phyloP scores from a whole-genome alignment of 345 rosid species.

The Eucalyptus decipiens region DNA sequence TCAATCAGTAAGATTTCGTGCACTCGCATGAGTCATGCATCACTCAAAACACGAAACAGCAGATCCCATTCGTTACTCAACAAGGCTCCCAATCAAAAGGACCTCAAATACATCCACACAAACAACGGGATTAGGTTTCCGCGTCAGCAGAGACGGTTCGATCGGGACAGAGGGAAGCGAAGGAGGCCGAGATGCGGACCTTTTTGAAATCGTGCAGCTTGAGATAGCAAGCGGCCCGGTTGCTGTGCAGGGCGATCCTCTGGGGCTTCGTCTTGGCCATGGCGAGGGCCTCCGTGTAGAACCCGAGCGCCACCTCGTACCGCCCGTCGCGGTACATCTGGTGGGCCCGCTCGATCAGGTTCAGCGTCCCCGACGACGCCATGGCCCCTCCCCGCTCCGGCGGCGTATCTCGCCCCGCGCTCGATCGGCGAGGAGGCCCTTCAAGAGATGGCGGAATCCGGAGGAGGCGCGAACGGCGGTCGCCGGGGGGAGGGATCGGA shows the following conservation, averaged over 20 bases:
- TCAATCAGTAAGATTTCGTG: neutral
- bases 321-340: constrained; percentile 73
- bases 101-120: neutral
- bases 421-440: neutral
- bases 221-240: constrained; percentile 87
- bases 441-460: neutral
- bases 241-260: constrained; percentile 88
- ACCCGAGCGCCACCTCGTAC: constrained; percentile 55
- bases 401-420: neutral
- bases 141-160: neutral
- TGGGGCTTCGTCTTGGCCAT: constrained; percentile 61
- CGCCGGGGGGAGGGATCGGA: neutral
- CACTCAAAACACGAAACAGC: neutral
- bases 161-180: neutral
- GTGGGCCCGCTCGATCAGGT: constrained; percentile 81
- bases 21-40: neutral
- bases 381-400: neutral
- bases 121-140: neutral
- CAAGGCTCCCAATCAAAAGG: neutral
- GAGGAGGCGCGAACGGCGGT: neutral
- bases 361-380: constrained; percentile 40
- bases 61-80: neutral
- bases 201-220: constrained; percentile 69
- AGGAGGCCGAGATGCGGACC: constrained; percentile 13
- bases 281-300: constrained; percentile 68